Base-by-base conservation (phyloP, 345 rosid species). In the Geranium brycei region DNA sequence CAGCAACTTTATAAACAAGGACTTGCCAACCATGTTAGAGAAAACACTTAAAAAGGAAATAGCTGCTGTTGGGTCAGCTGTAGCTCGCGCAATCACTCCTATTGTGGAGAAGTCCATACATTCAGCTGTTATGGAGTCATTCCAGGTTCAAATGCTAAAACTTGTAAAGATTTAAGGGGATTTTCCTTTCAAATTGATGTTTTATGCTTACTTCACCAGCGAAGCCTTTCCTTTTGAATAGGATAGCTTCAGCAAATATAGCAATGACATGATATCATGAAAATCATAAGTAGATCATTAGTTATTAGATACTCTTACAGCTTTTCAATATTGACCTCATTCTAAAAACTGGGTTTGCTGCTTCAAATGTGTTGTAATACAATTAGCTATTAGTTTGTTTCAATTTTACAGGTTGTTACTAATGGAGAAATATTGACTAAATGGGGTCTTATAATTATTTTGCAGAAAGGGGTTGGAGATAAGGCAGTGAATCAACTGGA, bases 401-500 rank as follows among this genome's bases (percentile, higher is more conserved):
- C 28, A 23, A 23, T 23, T 35, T 4, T 35, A 47, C 5, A 47
- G 53, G 15, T 8, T 47, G 53, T 47, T 47, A 35, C 10, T 35
- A 47, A 47, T 13, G 14, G 53, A 47, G 53, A 47, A 47, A 47
- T 13, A 47, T 47, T 47, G 12, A 6, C 53, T 47, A 13, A 13
- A 30, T 11, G 60, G 15, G 51, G 47, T 40, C 30, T 78, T 57
- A 38, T 68, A 65, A 59, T 64, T 23, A 28, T 61, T 66, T 61
- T 75, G 68, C 85, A 87, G 95, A 82, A 81, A 77, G 95, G 90
- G 67, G 86, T 85, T 23, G 87, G 86, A 40, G 95, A 85, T 31
- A 87, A 79, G 74, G 83, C 79, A 57, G 82, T 77, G 67, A 83
- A 69, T 66, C 95, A 87, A 60, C 73, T 85, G 19, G 95, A 84